A percentile compares a stretch with the other conserved stretches of the same genome.
Conservation (phyloP, 1,284 basidiomycete genomes). For the Melampsora medusae region DNA sequence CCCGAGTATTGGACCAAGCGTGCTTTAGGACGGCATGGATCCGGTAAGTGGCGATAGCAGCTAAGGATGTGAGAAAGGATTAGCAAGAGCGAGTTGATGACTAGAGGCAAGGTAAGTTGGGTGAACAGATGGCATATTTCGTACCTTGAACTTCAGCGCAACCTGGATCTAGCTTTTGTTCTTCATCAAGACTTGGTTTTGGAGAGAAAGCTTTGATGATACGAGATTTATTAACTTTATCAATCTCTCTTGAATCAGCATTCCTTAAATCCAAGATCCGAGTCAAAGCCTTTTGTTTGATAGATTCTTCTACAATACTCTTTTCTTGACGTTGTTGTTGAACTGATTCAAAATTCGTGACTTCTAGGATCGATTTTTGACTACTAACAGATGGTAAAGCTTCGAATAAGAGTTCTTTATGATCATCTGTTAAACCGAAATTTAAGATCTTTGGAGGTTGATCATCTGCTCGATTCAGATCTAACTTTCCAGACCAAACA, state of each 20-base stretch:
- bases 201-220: constrained; percentile 41
- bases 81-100: neutral
- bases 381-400: constrained; percentile 20
- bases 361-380: constrained; percentile 12
- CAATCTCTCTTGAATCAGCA: constrained; percentile 37
- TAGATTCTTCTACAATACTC: neutral
- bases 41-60: constrained; percentile 35
- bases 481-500: constrained; percentile 27
- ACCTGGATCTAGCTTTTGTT: constrained; percentile 35
- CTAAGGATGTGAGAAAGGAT: neutral
- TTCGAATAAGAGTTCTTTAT: constrained; percentile 27
- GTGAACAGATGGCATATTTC: neutral
- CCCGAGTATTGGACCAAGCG: constrained; percentile 35
- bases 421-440: constrained; percentile 28
- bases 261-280: constrained; percentile 42
- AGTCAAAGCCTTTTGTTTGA: constrained; percentile 9
- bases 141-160: constrained; percentile 44
- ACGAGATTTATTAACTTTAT: constrained; percentile 33
- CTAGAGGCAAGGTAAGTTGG: neutral
- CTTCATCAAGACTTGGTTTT: neutral
- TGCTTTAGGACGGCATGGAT: constrained; percentile 34
- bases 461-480: neutral
- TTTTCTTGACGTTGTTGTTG: constrained; percentile 9
- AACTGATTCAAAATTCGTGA: neutral
- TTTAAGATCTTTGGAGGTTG: constrained; percentile 10